These are phyloP conservation scores for Fusarium equiseti DNA, from an alignment of 2,329 filamentous ascomycete genomes.

Conservation along the genomic window DNA sequence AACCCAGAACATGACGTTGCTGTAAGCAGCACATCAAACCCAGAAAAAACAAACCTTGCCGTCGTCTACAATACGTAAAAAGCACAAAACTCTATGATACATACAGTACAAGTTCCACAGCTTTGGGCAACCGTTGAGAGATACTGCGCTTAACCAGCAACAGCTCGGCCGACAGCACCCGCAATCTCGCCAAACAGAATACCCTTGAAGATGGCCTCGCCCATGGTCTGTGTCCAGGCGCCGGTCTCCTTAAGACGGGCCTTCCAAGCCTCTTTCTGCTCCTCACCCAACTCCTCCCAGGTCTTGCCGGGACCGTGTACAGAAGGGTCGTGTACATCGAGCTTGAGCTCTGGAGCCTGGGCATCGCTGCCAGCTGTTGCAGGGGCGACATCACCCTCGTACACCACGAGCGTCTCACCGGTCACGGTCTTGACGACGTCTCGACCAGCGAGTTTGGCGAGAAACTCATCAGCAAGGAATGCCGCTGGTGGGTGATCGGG, in stretches of 20 bases:
- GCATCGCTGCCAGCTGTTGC: conserved; percentile 35
- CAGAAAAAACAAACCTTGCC: conserved; percentile 11
- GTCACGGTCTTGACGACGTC: conserved; percentile 46
- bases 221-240: conserved; percentile 83
- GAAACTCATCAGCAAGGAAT: conserved; percentile 51
- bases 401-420: conserved; percentile 57
- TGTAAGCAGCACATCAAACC: not conserved
- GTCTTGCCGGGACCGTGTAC: conserved; percentile 66
- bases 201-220: conserved; percentile 80
- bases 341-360: conserved; percentile 50
- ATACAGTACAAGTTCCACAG: conserved; percentile 18
- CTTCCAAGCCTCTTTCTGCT: conserved; percentile 77
- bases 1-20: conserved; percentile 5
- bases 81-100: conserved; percentile 19
- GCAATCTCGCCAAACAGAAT: conserved; percentile 82
- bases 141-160: conserved; percentile 52
- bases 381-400: conserved; percentile 43
- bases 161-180: conserved; percentile 68
- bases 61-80: conserved; percentile 23
- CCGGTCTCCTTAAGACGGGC: conserved; percentile 75
- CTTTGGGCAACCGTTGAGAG: not conserved
- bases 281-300: conserved; percentile 77
- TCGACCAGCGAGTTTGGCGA: conserved; percentile 55
- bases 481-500: conserved; percentile 44
- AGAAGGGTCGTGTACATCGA: conserved; percentile 61